These are phyloP conservation scores for Neodidymelliopsis sp. DNA, from an alignment of 2,329 filamentous ascomycete species.

Conservation along the genomic window DNA sequence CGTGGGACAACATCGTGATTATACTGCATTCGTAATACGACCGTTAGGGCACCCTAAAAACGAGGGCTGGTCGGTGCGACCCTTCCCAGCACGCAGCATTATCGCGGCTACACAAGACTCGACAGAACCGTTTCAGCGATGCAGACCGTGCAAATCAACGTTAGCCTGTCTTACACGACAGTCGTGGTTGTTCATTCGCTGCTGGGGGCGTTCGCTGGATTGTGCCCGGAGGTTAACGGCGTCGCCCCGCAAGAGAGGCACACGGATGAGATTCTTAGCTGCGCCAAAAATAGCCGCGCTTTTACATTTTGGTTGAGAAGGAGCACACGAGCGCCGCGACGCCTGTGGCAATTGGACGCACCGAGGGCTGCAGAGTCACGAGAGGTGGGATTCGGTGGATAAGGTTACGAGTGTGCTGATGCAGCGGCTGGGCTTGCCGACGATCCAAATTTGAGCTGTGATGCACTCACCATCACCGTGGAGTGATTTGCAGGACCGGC, in stretches of 20 bases:
- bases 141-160: constrained; percentile 27
- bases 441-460: constrained; percentile 17
- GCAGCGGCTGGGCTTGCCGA: constrained; percentile 9
- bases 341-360: constrained; percentile 25
- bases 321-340: constrained; percentile 23
- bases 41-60: constrained; percentile 22
- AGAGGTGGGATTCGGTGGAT: constrained; percentile 14
- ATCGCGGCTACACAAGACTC: constrained; percentile 27
- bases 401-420: constrained; percentile 19
- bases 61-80: constrained; percentile 29
- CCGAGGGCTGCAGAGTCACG: constrained; percentile 13
- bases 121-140: constrained; percentile 32
- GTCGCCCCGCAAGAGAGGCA: constrained; percentile 11
- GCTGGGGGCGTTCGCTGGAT: constrained; percentile 25
- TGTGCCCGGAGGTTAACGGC: constrained; percentile 7
- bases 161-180: constrained; percentile 33
- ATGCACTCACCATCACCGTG: constrained; percentile 1
- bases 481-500: background rate
- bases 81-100: constrained; percentile 26
- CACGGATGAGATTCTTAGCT: constrained; percentile 18
- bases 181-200: constrained; percentile 35
- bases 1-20: constrained; percentile 32
- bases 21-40: constrained; percentile 33
- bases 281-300: constrained; percentile 1
- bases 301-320: constrained; percentile 8